phyloP scores from a whole-genome alignment of 2,329 filamentous ascomycete species.

The Ophiostoma perfectum region DNA sequence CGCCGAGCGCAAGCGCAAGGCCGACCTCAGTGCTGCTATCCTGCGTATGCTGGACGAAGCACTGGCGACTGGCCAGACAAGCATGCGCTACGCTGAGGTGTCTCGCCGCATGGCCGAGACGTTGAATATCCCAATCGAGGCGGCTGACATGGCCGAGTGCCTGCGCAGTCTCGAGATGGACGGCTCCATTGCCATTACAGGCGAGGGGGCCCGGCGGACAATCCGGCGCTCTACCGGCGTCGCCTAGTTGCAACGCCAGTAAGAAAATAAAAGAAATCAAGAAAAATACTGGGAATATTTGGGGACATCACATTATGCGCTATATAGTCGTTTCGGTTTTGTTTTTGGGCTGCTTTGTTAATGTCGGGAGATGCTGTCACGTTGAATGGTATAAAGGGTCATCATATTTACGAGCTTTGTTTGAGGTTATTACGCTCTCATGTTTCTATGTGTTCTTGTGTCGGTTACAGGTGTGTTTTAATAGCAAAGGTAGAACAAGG shows the following conservation, averaged over 20 bases:
- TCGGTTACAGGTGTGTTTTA: background rate
- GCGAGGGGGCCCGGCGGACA: slow-evolving; percentile 77
- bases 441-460: background rate
- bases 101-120: slow-evolving; percentile 66
- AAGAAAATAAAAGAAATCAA: background rate
- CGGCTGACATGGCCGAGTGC: slow-evolving; percentile 74
- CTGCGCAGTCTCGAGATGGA: slow-evolving; percentile 78
- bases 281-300: background rate
- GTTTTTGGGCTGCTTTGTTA: background rate
- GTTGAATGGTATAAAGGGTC: background rate
- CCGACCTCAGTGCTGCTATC: slow-evolving; percentile 77
- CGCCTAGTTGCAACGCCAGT: background rate
- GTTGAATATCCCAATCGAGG: slow-evolving; percentile 65
- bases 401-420: slow-evolving; percentile 1
- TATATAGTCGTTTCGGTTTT: background rate
- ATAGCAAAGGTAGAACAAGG: background rate
- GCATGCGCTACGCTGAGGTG: slow-evolving; percentile 74
- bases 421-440: background rate
- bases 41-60: slow-evolving; percentile 76
- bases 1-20: slow-evolving; percentile 74
- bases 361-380: background rate
- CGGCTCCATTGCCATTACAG: slow-evolving; percentile 70
- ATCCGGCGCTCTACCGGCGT: slow-evolving; percentile 65
- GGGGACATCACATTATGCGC: background rate
- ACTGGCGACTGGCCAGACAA: slow-evolving; percentile 56